Percentiles rank a stretch among this genome's conserved stretches.
phyloP scores from a whole-genome alignment of 768 basidiomycete genomes.

The Termitomyces sp. region DNA sequence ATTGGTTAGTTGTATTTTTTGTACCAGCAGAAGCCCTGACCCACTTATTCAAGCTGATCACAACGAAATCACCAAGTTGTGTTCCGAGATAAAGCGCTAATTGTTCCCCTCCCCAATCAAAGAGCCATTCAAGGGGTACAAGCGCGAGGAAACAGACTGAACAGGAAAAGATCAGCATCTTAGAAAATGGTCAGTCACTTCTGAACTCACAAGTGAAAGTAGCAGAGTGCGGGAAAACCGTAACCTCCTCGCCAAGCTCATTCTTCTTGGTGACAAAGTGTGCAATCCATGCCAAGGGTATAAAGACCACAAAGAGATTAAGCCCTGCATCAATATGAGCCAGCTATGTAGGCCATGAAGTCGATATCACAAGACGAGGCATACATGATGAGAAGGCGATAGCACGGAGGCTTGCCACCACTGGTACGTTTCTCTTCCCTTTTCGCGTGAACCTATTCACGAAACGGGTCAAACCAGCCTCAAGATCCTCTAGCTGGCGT shows the following conservation, averaged over 20 bases:
- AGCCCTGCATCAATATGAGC: slow-evolving; percentile 34
- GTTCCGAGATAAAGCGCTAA: slow-evolving; percentile 54
- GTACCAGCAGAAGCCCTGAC: not conserved
- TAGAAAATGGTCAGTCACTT: not conserved
- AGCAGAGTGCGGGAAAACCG: slow-evolving; percentile 26
- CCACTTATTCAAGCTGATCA: slow-evolving; percentile 22
- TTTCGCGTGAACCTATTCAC: slow-evolving; percentile 41
- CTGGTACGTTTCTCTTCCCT: slow-evolving; percentile 39
- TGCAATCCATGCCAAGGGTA: slow-evolving; percentile 58
- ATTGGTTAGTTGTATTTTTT: not conserved
- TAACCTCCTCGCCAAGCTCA: slow-evolving; percentile 4
- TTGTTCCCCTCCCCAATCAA: slow-evolving; percentile 61
- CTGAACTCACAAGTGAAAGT: slow-evolving; percentile 31
- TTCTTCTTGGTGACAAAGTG: slow-evolving; percentile 31
- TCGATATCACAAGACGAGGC: not conserved
- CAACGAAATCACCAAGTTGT: slow-evolving; percentile 62
- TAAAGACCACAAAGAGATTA: slow-evolving; percentile 50
- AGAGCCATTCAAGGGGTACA: slow-evolving; percentile 58
- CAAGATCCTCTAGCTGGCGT: slow-evolving; percentile 7
- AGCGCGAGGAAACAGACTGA: slow-evolving; percentile 63
- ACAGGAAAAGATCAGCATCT: not conserved
- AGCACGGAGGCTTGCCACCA: slow-evolving; percentile 37
- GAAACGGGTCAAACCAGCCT: slow-evolving; percentile 24
- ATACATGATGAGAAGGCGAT: slow-evolving; percentile 51
- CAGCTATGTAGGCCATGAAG: not conserved